Base-by-base conservation (phyloP, 441 rosid genomes). In the Syzygium syzygioides region DNA sequence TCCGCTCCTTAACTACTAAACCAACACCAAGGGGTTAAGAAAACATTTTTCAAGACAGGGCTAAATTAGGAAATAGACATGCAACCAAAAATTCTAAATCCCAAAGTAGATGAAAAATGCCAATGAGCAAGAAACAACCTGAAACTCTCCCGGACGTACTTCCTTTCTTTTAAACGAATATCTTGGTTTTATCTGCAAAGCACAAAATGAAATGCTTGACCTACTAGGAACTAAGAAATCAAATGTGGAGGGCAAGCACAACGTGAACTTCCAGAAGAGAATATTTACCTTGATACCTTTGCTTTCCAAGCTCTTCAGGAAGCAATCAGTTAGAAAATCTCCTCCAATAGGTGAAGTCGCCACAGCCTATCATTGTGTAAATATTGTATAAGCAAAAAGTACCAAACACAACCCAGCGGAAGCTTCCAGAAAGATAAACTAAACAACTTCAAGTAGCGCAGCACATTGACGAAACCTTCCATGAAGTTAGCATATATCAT, bases 81-180 rank as follows among this genome's bases (percentile, higher is more conserved):
- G 15, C 83, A 45, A 76, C 83, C 52, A 6, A 76, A 71, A 41
- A 76, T 76, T 55, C 50, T 85, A 55, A 55, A 34, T 3, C 52
- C 11, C 64, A 45, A 85, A 23, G 87, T 30, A 56, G 30, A 71
- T 71, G 80, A 41, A 76, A 41, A 76, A 76, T 23, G 18, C 53
- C 18, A 76, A 41, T 76, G 52, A 76, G 83, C 52, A 76, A 76
- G 83, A 50, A 57, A 68, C 80, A 91, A 98, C 99, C 99, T 97
- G 99, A 94, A 95, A 98, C 41, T 95, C 99, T 57, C 99, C 97
- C 5, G 98, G 93, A 37, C 99, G 97, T 89, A 92, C 91, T 93
- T 98, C 99, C 93, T 97, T 97, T 91, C 99, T 94, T 96, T 95
- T 97, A 93, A 98, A 96, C 54, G 99, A 96, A 91, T 98, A 98